phyloP scores from a whole-genome alignment of 139 green algal species.

The Asterochloris erici region DNA sequence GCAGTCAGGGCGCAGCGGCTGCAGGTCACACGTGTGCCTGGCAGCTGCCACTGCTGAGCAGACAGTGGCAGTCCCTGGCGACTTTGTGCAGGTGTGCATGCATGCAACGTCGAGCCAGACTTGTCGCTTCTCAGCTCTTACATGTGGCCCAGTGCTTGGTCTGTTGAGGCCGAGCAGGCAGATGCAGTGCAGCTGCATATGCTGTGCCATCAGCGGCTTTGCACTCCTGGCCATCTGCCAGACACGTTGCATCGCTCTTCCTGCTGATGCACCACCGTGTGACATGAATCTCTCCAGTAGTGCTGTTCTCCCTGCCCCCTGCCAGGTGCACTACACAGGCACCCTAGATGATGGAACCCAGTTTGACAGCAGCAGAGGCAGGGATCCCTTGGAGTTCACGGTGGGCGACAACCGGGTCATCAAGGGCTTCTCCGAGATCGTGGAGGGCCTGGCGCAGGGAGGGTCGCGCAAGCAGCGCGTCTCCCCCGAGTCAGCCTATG shows the following conservation, averaged over 20 bases:
- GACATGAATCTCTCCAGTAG: neutral
- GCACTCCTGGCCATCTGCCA: no score
- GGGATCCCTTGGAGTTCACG: constrained; percentile 59
- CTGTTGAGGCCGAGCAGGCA: no score
- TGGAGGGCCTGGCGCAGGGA: constrained; percentile 56
- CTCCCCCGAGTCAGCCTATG: constrained; percentile 39
- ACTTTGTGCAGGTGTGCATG: neutral
- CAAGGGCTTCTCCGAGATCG: constrained; percentile 61
- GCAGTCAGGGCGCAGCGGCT: no score
- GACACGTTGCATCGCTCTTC: no score
- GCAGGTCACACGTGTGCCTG: neutral
- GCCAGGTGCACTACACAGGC: constrained; percentile 51
- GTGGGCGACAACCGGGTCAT: constrained; percentile 64
- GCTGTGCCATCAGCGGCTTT: no score
- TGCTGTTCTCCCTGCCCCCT: neutral
- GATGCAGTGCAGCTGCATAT: no score
- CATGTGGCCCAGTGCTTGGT: no score
- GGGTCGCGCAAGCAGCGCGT: constrained; percentile 46
- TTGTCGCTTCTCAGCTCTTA: no score
- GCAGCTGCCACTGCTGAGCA: neutral
- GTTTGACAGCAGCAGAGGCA: constrained; percentile 50
- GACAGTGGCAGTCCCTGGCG: neutral
- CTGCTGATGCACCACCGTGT: neutral
- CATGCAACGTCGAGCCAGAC: no score
- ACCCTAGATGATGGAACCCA: constrained; percentile 58